phyloP scores from a whole-genome alignment of 2,329 filamentous ascomycete genomes.

The Penicillium sp. region DNA sequence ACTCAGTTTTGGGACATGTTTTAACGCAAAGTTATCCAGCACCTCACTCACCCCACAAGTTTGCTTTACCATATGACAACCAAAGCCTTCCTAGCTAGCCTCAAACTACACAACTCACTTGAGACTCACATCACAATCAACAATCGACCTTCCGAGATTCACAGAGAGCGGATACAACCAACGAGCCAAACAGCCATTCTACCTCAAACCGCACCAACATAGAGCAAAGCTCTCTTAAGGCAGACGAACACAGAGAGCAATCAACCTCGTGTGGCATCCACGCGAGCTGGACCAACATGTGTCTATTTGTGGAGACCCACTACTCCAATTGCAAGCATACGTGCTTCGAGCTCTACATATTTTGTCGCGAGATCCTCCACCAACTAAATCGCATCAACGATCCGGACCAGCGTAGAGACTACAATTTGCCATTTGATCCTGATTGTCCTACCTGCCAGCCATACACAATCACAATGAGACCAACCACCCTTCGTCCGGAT shows the following conservation, averaged over 20 bases:
- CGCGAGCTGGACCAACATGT: constrained; percentile 24
- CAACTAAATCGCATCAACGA: constrained; percentile 36
- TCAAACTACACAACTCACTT: not conserved
- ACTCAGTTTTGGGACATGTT: not conserved
- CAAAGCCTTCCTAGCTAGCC: not conserved
- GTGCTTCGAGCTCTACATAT: constrained; percentile 20
- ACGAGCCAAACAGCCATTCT: not conserved
- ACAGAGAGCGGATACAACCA: not conserved
- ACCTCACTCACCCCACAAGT: not conserved
- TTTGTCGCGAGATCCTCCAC: constrained; percentile 26
- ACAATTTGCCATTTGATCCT: constrained; percentile 12
- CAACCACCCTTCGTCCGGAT: not conserved
- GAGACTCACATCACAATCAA: not conserved
- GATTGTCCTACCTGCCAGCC: constrained; percentile 14
- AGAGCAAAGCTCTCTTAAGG: not conserved
- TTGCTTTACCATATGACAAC: not conserved
- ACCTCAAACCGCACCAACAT: not conserved
- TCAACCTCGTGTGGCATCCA: no score
- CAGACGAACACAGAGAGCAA: not conserved
- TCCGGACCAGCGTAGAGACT: constrained; percentile 15
- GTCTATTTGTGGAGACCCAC: constrained; percentile 25
- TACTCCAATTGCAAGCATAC: constrained; percentile 30
- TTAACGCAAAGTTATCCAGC: not conserved
- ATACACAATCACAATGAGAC: not conserved
- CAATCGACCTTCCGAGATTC: not conserved